Evolutionary conservation across 495 filamentous ascomycete genomes (phyloP).

Genomic region (Oleoguttula mirabilis): DNA sequence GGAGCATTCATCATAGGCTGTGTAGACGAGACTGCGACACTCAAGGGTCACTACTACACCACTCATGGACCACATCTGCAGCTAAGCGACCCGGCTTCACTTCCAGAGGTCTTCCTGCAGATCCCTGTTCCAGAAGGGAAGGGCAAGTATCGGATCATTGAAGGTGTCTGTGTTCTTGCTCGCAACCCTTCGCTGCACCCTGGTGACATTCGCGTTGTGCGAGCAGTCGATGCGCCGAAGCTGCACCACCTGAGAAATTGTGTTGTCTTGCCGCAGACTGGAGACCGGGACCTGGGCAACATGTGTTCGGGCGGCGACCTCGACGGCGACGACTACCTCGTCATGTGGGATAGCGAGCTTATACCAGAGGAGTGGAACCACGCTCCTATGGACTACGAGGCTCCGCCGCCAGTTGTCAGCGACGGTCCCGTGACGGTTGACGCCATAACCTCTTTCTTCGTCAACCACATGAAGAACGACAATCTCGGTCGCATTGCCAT

Average conservation of each 20-base stretch:
- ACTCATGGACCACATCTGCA: too few species aligned
- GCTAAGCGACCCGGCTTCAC: background rate
- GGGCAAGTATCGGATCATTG: slow-evolving; percentile 50
- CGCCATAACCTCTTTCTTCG: slow-evolving; percentile 75
- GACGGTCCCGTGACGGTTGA: slow-evolving; percentile 48
- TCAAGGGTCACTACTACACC: slow-evolving; percentile 53
- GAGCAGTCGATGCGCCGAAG: slow-evolving; percentile 61
- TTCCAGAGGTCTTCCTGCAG: slow-evolving; percentile 88
- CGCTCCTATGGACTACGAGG: slow-evolving; percentile 60
- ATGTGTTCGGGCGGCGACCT: slow-evolving; percentile 97
- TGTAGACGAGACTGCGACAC: slow-evolving; percentile 65
- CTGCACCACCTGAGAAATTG: slow-evolving; percentile 70
- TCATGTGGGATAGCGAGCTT: slow-evolving; percentile 80
- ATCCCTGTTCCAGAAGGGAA: slow-evolving; percentile 41
- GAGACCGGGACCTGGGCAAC: slow-evolving; percentile 71
- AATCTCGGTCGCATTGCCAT: slow-evolving; percentile 65
- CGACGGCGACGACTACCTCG: slow-evolving; percentile 90
- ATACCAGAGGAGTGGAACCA: slow-evolving; percentile 57
- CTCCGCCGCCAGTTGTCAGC: slow-evolving; percentile 38
- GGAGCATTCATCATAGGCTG: slow-evolving; percentile 85
- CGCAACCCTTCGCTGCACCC: slow-evolving; percentile 93
- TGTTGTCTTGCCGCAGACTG: slow-evolving; percentile 73
- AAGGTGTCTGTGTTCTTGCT: slow-evolving; percentile 70
- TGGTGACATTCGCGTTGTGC: slow-evolving; percentile 80
- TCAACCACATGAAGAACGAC: slow-evolving; percentile 89